These are phyloP conservation scores for Aleurites moluccanus DNA, from an alignment of 441 rosid genomes.

Conservation along the genomic window DNA sequence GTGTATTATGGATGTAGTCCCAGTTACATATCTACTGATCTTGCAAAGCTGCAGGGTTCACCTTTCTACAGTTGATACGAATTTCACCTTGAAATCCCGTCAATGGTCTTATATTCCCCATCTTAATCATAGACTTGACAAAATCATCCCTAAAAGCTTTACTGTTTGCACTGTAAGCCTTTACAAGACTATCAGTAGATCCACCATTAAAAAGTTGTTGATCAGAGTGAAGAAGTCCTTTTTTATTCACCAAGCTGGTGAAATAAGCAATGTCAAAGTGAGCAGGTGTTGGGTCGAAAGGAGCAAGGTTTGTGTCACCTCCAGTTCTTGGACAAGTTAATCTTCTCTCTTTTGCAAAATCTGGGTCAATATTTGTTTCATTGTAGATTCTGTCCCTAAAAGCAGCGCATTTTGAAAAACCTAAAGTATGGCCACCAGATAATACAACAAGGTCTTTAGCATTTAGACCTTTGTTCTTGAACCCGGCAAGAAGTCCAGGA, in stretches of 20 bases:
- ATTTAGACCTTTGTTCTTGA: slow-evolving; percentile 39
- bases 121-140: slow-evolving; percentile 44
- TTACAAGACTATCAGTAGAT: slow-evolving; percentile 33
- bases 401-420: slow-evolving; percentile 29
- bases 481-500: slow-evolving; percentile 28
- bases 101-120: slow-evolving; percentile 52
- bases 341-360: slow-evolving; percentile 31
- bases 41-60: slow-evolving; percentile 19
- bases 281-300: slow-evolving; percentile 35
- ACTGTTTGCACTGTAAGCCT: slow-evolving; percentile 23
- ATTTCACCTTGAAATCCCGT: slow-evolving; percentile 42
- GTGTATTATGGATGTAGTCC: too few relatives aligned
- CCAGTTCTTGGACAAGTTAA: slow-evolving; percentile 27
- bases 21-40: too few relatives aligned
- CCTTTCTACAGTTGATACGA: slow-evolving; percentile 40
- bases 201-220: slow-evolving; percentile 45
- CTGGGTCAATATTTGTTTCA: slow-evolving; percentile 33
- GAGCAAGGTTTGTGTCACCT: slow-evolving; percentile 36
- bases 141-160: slow-evolving; percentile 37
- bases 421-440: slow-evolving; percentile 52
- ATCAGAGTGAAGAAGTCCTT: slow-evolving; percentile 48
- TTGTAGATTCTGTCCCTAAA: slow-evolving; percentile 37
- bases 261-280: slow-evolving; percentile 37
- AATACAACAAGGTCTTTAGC: slow-evolving; percentile 43
- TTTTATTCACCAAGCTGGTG: slow-evolving; percentile 23